These are phyloP conservation scores for Zygosaccharomyces pseudorouxii DNA, from an alignment of 805 yeast genomes.

Conservation along the genomic window DNA sequence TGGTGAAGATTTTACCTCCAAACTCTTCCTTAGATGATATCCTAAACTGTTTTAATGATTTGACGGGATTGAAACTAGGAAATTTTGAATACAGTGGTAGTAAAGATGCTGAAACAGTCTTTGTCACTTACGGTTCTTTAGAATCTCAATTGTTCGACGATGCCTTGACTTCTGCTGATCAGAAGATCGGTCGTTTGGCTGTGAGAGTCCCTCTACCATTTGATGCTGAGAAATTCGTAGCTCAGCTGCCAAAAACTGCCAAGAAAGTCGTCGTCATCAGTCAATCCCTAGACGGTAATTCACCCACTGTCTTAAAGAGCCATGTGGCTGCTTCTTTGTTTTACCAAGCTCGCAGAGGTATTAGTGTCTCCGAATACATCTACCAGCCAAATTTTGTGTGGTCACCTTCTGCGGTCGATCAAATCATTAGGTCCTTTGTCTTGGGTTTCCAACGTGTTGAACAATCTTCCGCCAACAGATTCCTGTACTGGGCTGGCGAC, in stretches of 20 bases:
- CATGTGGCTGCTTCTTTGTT: slow-evolving; percentile 73
- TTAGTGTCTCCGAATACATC: slow-evolving; percentile 48
- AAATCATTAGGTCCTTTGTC: slow-evolving; percentile 43
- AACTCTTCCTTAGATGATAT: slow-evolving; percentile 26
- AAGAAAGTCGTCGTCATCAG: slow-evolving; percentile 64
- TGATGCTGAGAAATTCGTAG: slow-evolving; percentile 54
- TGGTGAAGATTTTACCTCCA: slow-evolving; percentile 12
- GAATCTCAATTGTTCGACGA: slow-evolving; percentile 54
- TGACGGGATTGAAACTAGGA: slow-evolving; percentile 23
- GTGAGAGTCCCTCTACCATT: slow-evolving; percentile 81
- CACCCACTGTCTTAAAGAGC: slow-evolving; percentile 50
- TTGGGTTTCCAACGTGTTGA: slow-evolving; percentile 16
- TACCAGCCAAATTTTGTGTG: slow-evolving; percentile 51
- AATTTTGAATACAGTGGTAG: slow-evolving; percentile 57
- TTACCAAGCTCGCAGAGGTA: slow-evolving; percentile 34
- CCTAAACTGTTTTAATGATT: slow-evolving; percentile 27
- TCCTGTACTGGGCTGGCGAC: slow-evolving; percentile 67
- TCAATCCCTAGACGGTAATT: slow-evolving; percentile 41
- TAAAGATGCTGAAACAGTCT: slow-evolving; percentile 60
- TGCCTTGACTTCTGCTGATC: slow-evolving; percentile 37
- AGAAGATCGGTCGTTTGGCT: slow-evolving; percentile 59
- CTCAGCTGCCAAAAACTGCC: slow-evolving; percentile 53
- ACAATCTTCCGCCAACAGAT: slow-evolving; percentile 28
- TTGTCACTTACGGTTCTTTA: slow-evolving; percentile 73
- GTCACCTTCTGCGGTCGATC: slow-evolving; percentile 50